phyloP scores from a whole-genome alignment of 2,329 filamentous ascomycete genomes.

The Coleophoma eucalyptorum region DNA sequence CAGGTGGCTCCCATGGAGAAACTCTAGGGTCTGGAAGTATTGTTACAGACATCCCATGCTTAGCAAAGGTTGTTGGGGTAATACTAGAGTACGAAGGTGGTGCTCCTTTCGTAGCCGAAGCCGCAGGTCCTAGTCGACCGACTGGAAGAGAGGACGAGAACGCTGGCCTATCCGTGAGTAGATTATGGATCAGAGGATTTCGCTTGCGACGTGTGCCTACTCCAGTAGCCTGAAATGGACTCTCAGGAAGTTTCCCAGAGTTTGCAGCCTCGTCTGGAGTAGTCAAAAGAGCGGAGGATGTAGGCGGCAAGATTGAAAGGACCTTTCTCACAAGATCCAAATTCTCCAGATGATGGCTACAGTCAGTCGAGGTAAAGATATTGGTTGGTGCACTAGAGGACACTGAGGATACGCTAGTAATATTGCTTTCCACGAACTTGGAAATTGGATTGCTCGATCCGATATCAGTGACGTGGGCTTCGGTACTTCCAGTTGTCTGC shows the following conservation, averaged over 20 bases:
- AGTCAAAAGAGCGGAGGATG: constrained; percentile 84
- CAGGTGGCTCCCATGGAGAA: constrained; percentile 64
- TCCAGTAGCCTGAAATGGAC: constrained; percentile 21
- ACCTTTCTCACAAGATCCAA: constrained; percentile 67
- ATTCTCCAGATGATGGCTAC: constrained; percentile 60
- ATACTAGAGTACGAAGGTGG: constrained; percentile 29
- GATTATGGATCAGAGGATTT: constrained; percentile 92
- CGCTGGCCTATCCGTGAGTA: constrained; percentile 90
- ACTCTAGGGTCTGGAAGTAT: constrained; percentile 71
- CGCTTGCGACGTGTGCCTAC: constrained; percentile 52
- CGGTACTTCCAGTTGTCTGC: not conserved
- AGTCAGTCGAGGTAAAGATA: constrained; percentile 8
- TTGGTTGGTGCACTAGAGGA: not conserved
- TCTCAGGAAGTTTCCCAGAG: constrained; percentile 32
- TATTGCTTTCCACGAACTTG: constrained; percentile 31
- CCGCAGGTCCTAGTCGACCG: constrained; percentile 47
- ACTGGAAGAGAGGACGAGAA: constrained; percentile 87
- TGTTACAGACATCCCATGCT: constrained; percentile 84
- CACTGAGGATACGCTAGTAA: constrained; percentile 3
- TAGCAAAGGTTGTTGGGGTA: constrained; percentile 73
- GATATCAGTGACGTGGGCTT: constrained; percentile 12
- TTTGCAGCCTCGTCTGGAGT: constrained; percentile 77
- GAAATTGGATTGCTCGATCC: constrained; percentile 38
- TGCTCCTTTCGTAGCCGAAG: constrained; percentile 7
- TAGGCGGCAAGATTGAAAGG: constrained; percentile 73